These are phyloP conservation scores for Chaetomium sp. DNA, from an alignment of 2,329 filamentous ascomycete genomes.

Conservation along the genomic window DNA sequence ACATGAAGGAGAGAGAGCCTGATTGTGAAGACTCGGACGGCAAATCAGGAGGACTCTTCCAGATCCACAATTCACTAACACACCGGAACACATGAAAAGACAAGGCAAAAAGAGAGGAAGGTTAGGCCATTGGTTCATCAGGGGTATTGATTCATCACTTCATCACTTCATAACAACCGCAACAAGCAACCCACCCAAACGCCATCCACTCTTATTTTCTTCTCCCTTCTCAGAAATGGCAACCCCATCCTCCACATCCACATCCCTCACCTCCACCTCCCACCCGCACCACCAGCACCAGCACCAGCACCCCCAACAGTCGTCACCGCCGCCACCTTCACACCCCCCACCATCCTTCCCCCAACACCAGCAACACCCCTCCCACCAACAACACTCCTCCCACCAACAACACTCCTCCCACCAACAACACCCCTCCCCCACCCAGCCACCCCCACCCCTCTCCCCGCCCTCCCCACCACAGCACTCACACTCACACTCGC, in stretches of 20 bases:
- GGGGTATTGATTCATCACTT: constrained; percentile 17
- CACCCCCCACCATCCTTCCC: not conserved
- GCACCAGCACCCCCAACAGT: not conserved
- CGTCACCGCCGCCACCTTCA: not conserved
- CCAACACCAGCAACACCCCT: not conserved
- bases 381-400: constrained; percentile 1
- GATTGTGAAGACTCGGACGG: too few relatives aligned
- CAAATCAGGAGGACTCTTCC: not conserved
- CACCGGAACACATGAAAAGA: not conserved
- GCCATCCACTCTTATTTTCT: not conserved
- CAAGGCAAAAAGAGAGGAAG: not conserved
- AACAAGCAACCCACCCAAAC: not conserved
- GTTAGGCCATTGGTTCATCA: not conserved
- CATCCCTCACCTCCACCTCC: not conserved
- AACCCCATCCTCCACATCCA: too few relatives aligned
- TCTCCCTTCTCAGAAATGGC: not conserved
- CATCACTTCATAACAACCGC: constrained; percentile 12
- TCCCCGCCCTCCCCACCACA: not conserved
- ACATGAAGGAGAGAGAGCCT: not conserved
- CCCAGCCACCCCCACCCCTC: not conserved
- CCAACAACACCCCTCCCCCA: not conserved
- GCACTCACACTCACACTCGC: constrained; percentile 35
- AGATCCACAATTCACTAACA: not conserved
- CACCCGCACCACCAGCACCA: not conserved
- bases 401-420: not conserved